Conservation (phyloP, 192 early-diverging fungal species). For the Chytriomyces sp. region DNA sequence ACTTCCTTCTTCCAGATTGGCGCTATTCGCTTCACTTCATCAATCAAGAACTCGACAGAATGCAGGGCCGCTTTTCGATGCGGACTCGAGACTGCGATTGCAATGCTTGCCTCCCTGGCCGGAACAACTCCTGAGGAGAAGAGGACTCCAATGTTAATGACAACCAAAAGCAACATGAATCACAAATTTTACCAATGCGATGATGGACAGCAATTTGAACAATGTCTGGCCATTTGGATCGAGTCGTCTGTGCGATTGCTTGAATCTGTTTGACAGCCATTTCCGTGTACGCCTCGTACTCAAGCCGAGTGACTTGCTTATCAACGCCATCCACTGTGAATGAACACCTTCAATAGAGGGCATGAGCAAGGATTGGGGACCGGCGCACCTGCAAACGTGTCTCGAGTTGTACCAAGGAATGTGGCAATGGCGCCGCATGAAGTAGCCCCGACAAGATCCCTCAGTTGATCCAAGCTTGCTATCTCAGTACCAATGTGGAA, state of each 20-base stretch:
- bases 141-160: not conserved
- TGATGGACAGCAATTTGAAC: slow-evolving; percentile 79
- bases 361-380: not conserved
- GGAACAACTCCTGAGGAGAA: slow-evolving; percentile 65
- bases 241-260: slow-evolving; percentile 65
- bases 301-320: slow-evolving; percentile 73
- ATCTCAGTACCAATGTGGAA: no score
- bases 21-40: slow-evolving; percentile 82
- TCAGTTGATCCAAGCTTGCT: no score
- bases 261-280: slow-evolving; percentile 82
- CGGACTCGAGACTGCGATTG: slow-evolving; percentile 78
- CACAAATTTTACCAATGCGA: slow-evolving; percentile 50
- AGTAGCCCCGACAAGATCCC: slow-evolving; percentile 62
- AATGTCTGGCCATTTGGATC: slow-evolving; percentile 66
- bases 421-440: slow-evolving; percentile 86
- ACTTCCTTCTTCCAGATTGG: slow-evolving; percentile 97
- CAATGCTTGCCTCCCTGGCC: slow-evolving; percentile 80
- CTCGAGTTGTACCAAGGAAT: slow-evolving; percentile 86
- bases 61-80: slow-evolving; percentile 80
- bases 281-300: slow-evolving; percentile 83
- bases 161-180: not conserved
- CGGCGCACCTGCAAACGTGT: slow-evolving; percentile 75
- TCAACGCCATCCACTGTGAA: slow-evolving; percentile 42
- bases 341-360: slow-evolving; percentile 7
- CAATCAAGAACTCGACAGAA: slow-evolving; percentile 82